Percentiles rank a stretch among this genome's conserved stretches.
phyloP scores from a whole-genome alignment of 257 asterid species.

The Solanum infundibuliforme region DNA sequence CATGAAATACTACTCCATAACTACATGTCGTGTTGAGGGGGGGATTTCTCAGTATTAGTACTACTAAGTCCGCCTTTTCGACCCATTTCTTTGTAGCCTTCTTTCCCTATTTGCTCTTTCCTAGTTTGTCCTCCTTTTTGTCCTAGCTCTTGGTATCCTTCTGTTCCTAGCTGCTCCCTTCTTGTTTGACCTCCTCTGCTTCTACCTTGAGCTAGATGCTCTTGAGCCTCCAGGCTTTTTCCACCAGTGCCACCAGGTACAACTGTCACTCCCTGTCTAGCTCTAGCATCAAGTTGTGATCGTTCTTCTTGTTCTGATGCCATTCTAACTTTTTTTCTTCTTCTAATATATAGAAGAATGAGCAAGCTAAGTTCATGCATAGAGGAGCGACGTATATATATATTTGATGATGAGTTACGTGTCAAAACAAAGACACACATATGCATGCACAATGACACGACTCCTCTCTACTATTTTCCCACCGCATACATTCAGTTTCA shows the following conservation, averaged over 20 bases:
- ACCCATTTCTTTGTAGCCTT: constrained; percentile 61
- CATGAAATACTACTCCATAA: too few relatives aligned
- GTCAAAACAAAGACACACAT: background rate
- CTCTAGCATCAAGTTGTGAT: constrained; percentile 52
- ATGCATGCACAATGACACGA: background rate
- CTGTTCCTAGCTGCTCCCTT: constrained; percentile 54
- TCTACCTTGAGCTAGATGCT: constrained; percentile 62
- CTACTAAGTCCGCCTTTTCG: constrained; percentile 43
- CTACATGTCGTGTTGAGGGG: too few relatives aligned
- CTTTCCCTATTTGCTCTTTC: constrained; percentile 43
- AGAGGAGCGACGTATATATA: background rate
- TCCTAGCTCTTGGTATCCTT: constrained; percentile 64
- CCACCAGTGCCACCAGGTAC: constrained; percentile 89
- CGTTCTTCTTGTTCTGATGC: constrained; percentile 38
- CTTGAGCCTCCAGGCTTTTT: constrained; percentile 73
- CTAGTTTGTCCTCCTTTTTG: constrained; percentile 61
- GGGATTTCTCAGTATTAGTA: constrained; percentile 36
- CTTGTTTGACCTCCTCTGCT: constrained; percentile 72
- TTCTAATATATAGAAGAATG: too few relatives aligned
- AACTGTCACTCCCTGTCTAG: constrained; percentile 58
- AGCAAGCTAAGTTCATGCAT: background rate
- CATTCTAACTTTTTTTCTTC: constrained; percentile 6
- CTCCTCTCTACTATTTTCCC: background rate
- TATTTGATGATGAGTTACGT: background rate
- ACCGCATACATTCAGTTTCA: background rate